phyloP scores from a whole-genome alignment of 2,329 filamentous ascomycete species.

The Anisogramma anomala region DNA sequence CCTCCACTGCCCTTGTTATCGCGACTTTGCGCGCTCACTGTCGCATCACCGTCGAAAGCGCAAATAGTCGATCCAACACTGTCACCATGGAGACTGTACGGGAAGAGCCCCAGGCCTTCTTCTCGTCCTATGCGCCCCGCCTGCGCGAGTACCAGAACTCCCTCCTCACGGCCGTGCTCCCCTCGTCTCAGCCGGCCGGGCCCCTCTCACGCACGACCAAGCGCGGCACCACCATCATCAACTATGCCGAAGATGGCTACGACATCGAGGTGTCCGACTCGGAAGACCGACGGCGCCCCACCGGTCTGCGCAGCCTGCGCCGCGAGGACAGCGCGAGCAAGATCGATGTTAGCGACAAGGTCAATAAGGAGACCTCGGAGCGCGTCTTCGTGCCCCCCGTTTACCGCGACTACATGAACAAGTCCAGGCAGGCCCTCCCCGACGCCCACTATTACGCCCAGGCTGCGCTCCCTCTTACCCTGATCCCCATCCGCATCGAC shows the following conservation, averaged over 20 bases:
- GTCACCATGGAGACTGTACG: slow-evolving; percentile 35
- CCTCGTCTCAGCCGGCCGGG: slow-evolving; percentile 52
- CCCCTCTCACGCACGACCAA: slow-evolving; percentile 79
- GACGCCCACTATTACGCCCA: slow-evolving; percentile 52
- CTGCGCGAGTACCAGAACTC: slow-evolving; percentile 86
- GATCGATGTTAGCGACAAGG: slow-evolving; percentile 58
- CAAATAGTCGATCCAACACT: too few species aligned
- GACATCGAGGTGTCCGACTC: slow-evolving; percentile 68
- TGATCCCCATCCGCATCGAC: slow-evolving; percentile 94
- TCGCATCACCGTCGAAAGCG: too few species aligned
- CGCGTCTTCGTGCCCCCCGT: slow-evolving; percentile 82
- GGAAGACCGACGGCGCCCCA: slow-evolving; percentile 64
- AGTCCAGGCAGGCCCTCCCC: slow-evolving; percentile 43
- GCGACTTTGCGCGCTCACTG: too few species aligned
- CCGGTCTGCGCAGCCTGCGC: slow-evolving; percentile 71
- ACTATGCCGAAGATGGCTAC: slow-evolving; percentile 93
- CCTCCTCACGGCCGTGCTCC: slow-evolving; percentile 73
- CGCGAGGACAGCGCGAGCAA: slow-evolving; percentile 58
- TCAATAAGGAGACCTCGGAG: slow-evolving; percentile 67
- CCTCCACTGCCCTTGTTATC: too few species aligned
- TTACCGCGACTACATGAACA: slow-evolving; percentile 92
- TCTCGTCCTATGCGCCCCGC: slow-evolving; percentile 84
- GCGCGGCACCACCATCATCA: slow-evolving; percentile 89
- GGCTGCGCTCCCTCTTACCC: slow-evolving; percentile 69
- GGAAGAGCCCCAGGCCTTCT: slow-evolving; percentile 64